Base-by-base conservation (phyloP, 371 early-diverging fungal species). In the Dichotomocladium elegans region DNA sequence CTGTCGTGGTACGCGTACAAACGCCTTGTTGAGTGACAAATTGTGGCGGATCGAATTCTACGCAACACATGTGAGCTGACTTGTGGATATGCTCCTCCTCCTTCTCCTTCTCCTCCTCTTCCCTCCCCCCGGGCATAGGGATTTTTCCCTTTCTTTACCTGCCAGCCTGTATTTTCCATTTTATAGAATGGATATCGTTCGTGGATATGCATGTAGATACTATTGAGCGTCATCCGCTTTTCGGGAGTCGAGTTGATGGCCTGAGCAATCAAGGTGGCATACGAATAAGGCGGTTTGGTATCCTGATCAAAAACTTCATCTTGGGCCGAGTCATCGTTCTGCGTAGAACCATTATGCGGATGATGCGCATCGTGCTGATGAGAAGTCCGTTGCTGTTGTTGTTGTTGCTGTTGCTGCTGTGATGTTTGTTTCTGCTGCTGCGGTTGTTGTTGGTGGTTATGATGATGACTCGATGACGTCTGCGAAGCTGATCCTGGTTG, bases 21-120 rank as follows among this genome's bases (percentile, higher is more conserved):
- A 99, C 34, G 86, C 80, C 64, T 92, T 92, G 72, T 98, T 99
- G 29, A 99, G 78, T 5, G 95, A 94, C 26, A 99, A 80, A 68
- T 99, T 99, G 77, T 99, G 99, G 30, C 99, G 87, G 42, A 99
- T 93, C 2, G 96, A 96, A 69, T 99, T 99, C 85, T 95, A 74
- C 9, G 21, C 12, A 42, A n/a, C n/a, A n/a, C n/a, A n/a, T n/a
- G n/a, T n/a, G n/a, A n/a, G n/a, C n/a, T n/a, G n/a, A n/a, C n/a
- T n/a, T n/a, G n/a, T n/a, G n/a, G n/a, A n/a, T n/a, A n/a, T n/a
- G n/a, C n/a, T n/a, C n/a, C n/a, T n/a, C n/a, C n/a, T n/a, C n/a
- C n/a, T n/a, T n/a, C n/a, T n/a, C n/a, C n/a, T n/a, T n/a, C n/a
- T n/a, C n/a, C n/a, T n/a, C n/a, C n/a, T n/a, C n/a, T n/a, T n/a